These are phyloP conservation scores for Brassica nigra DNA, from an alignment of 345 rosid genomes.

Conservation along the genomic window DNA sequence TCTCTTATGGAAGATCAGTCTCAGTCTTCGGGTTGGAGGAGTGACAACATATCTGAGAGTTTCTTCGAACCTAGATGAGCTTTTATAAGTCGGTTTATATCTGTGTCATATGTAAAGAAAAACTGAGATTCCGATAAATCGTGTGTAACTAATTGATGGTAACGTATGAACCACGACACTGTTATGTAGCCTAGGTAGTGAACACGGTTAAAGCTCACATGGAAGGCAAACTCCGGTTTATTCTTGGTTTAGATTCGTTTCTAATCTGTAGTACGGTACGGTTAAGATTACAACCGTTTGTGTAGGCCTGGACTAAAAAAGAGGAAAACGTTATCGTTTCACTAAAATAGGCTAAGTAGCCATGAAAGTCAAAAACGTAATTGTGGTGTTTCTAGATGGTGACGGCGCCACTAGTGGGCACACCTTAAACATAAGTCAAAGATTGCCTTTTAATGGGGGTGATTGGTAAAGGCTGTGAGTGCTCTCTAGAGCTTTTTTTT, in stretches of 20 bases:
- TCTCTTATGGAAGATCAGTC: slow-evolving; percentile 44
- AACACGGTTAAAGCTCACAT: slow-evolving; percentile 1
- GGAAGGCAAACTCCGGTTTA: slow-evolving; percentile 6
- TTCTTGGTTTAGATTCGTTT: not conserved
- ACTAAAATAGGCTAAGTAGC: not conserved
- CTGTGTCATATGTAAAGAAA: slow-evolving; percentile 19
- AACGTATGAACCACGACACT: slow-evolving; percentile 15
- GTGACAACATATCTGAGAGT: slow-evolving; percentile 48
- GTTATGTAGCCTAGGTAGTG: not conserved
- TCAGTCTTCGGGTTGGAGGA: slow-evolving; percentile 51
- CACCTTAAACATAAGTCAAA: slow-evolving; percentile 9
- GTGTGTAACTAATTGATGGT: slow-evolving; percentile 2
- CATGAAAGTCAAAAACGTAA: slow-evolving; percentile 7
- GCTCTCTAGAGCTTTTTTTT: too few relatives aligned
- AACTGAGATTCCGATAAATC: not conserved
- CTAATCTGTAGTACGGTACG: not conserved
- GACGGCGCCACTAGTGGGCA: slow-evolving; percentile 7
- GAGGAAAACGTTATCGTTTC: not conserved
- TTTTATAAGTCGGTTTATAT: slow-evolving; percentile 6
- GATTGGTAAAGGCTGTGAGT: too few relatives aligned
- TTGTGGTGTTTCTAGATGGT: not conserved
- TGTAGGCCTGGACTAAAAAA: not conserved
- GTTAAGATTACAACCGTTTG: not conserved
- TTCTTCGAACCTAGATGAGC: slow-evolving; percentile 56
- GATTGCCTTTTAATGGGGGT: not conserved